Evolutionary conservation across 1,284 basidiomycete genomes (phyloP).

Genomic region (Stereum hirsutum): DNA sequence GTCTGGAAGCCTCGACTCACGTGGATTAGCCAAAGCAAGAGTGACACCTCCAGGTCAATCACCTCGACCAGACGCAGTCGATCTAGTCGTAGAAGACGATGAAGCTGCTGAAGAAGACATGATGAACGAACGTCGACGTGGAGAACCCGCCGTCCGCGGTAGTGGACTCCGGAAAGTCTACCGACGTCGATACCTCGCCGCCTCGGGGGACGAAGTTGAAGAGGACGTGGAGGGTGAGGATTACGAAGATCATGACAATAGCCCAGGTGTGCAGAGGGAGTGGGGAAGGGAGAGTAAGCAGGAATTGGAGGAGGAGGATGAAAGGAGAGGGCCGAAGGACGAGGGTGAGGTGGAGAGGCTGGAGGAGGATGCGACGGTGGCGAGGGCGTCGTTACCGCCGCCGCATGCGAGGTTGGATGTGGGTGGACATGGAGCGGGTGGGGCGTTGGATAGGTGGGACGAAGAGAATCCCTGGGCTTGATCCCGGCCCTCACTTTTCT

Average conservation of each 20-base stretch:
- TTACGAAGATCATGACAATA: too few relatives aligned
- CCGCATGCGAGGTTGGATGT: constrained; percentile 29
- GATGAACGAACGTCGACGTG: constrained; percentile 40
- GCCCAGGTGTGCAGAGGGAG: neutral
- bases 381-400: constrained; percentile 27
- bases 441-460: constrained; percentile 25
- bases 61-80: constrained; percentile 67
- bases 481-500: too few relatives aligned
- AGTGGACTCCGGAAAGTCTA: constrained; percentile 43
- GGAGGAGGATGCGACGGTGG: constrained; percentile 15
- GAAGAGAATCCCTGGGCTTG: constrained; percentile 47
- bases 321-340: constrained; percentile 16
- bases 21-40: constrained; percentile 24
- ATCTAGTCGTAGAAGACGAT: constrained; percentile 63
- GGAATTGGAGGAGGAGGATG: constrained; percentile 20
- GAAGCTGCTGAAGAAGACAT: constrained; percentile 40
- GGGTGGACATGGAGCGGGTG: constrained; percentile 17
- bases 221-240: constrained; percentile 20
- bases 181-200: constrained; percentile 37
- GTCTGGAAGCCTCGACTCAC: constrained; percentile 14
- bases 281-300: constrained; percentile 1
- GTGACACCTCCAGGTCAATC: constrained; percentile 23
- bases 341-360: constrained; percentile 15
- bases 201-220: constrained; percentile 30
- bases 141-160: constrained; percentile 35